These are phyloP conservation scores for Suhomyces guaymorum DNA, from an alignment of 1,139 yeast species.

Conservation along the genomic window DNA sequence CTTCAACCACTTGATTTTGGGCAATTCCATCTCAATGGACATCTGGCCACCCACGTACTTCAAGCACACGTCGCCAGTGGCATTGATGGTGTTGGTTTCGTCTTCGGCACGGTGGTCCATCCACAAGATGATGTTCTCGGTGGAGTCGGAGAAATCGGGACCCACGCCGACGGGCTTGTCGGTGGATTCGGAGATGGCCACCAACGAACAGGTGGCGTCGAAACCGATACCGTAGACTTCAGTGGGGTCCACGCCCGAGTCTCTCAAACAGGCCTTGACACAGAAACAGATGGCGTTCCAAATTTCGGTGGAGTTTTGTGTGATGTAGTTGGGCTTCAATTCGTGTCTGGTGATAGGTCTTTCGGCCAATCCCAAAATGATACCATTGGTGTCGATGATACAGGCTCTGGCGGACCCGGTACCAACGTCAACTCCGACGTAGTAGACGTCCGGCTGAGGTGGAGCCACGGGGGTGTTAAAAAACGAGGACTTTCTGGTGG, in stretches of 20 bases:
- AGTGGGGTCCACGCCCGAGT: slow-evolving; percentile 67
- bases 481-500: slow-evolving; percentile 43
- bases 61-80: slow-evolving; percentile 73
- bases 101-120: slow-evolving; percentile 96
- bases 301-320: slow-evolving; percentile 89
- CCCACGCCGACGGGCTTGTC: slow-evolving; percentile 87
- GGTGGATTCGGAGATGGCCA: slow-evolving; percentile 65
- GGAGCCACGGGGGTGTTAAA: slow-evolving; percentile 39
- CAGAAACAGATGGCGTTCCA: slow-evolving; percentile 89
- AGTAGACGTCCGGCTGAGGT: slow-evolving; percentile 57
- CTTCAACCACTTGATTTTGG: slow-evolving; percentile 95
- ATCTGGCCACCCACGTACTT: slow-evolving; percentile 96
- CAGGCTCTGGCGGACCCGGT: slow-evolving; percentile 98
- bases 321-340: slow-evolving; percentile 66
- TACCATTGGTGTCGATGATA: slow-evolving; percentile 78
- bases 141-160: slow-evolving; percentile 72
- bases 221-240: slow-evolving; percentile 86
- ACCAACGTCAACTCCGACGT: slow-evolving; percentile 95
- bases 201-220: slow-evolving; percentile 96
- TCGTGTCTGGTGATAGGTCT: slow-evolving; percentile 77
- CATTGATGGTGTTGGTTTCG: slow-evolving; percentile 82
- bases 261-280: slow-evolving; percentile 70
- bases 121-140: slow-evolving; percentile 89
- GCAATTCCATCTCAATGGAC: slow-evolving; percentile 98
- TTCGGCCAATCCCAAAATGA: slow-evolving; percentile 78